These are phyloP conservation scores for Cicer judaicum DNA, from an alignment of 306 rosid genomes.

Conservation along the genomic window DNA sequence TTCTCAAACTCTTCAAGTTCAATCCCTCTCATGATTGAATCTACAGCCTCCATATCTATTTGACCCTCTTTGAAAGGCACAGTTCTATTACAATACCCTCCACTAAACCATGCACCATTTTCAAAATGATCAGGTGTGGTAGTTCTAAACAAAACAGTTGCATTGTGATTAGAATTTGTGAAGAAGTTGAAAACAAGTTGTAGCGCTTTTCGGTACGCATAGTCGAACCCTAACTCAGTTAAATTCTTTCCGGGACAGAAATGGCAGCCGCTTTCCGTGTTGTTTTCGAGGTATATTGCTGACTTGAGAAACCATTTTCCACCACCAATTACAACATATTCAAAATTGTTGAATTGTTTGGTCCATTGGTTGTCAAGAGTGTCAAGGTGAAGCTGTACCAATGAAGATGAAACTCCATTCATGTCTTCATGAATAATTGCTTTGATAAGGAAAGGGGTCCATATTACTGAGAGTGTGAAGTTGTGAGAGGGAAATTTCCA, in stretches of 20 bases:
- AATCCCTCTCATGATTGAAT: slow-evolving; percentile 61
- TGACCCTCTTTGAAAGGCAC: slow-evolving; percentile 74
- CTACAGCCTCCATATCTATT: slow-evolving; percentile 55
- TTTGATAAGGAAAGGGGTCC: slow-evolving; percentile 86
- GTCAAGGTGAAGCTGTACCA: slow-evolving; percentile 73
- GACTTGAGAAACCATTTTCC: slow-evolving; percentile 93
- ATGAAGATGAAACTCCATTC: slow-evolving; percentile 74
- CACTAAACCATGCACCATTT: slow-evolving; percentile 93
- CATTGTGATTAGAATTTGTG: slow-evolving; percentile 52
- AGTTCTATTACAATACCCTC: slow-evolving; percentile 87
- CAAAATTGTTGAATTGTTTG: slow-evolving; percentile 49
- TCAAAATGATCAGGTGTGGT: slow-evolving; percentile 89
- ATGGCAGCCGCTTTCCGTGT: slow-evolving; percentile 65
- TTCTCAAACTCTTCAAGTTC: slow-evolving; percentile 74
- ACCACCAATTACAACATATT: slow-evolving; percentile 66
- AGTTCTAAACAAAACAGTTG: slow-evolving; percentile 69
- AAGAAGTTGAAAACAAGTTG: slow-evolving; percentile 55
- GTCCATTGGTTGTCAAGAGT: slow-evolving; percentile 67
- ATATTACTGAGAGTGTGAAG: slow-evolving; percentile 79
- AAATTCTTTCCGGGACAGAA: slow-evolving; percentile 70
- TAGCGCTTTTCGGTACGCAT: slow-evolving; percentile 69
- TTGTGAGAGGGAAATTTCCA: slow-evolving; percentile 82
- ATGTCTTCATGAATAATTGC: slow-evolving; percentile 75
- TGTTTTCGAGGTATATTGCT: slow-evolving; percentile 72
- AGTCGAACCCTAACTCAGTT: slow-evolving; percentile 70